Conservation (phyloP, 495 filamentous ascomycete genomes). For the Aspergillus indologenus region DNA sequence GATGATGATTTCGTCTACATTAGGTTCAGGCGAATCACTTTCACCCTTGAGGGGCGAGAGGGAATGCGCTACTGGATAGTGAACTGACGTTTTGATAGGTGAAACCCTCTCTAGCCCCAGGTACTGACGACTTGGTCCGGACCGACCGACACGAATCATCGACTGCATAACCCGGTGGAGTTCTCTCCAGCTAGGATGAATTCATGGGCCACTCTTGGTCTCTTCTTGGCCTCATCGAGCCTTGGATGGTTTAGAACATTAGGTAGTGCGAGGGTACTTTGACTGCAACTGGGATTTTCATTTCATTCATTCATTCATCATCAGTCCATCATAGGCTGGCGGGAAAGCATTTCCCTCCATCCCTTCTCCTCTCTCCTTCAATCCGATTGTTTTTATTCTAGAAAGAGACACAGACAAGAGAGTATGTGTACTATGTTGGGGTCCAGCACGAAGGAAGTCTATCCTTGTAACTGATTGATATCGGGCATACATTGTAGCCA, state of each 20-base stretch:
- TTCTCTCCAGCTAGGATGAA: conserved; percentile 15
- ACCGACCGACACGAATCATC: conserved; percentile 27
- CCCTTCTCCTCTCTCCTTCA: no score
- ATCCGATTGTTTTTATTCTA: neutral
- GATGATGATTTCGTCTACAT: conserved; percentile 4
- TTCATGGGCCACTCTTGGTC: conserved; percentile 15
- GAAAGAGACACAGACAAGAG: neutral
- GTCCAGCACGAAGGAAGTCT: neutral
- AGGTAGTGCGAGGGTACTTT: neutral
- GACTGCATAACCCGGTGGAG: conserved; percentile 13
- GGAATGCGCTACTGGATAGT: neutral
- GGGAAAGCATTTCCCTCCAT: no score
- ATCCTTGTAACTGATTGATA: neutral
- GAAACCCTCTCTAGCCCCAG: conserved; percentile 22
- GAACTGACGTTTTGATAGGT: conserved; percentile 15
- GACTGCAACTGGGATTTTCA: no score
- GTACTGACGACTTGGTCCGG: conserved; percentile 27
- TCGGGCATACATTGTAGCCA: neutral
- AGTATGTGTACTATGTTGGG: no score
- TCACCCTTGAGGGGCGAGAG: neutral
- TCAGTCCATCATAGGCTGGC: no score
- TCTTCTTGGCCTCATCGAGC: conserved; percentile 8
- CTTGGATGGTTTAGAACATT: neutral
- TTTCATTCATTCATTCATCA: no score
- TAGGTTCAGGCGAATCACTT: conserved; percentile 16